A percentile compares a stretch with the other conserved stretches of the same genome.
Conservation (phyloP, 768 basidiomycete species). For the Asterophora lycoperdoides region DNA sequence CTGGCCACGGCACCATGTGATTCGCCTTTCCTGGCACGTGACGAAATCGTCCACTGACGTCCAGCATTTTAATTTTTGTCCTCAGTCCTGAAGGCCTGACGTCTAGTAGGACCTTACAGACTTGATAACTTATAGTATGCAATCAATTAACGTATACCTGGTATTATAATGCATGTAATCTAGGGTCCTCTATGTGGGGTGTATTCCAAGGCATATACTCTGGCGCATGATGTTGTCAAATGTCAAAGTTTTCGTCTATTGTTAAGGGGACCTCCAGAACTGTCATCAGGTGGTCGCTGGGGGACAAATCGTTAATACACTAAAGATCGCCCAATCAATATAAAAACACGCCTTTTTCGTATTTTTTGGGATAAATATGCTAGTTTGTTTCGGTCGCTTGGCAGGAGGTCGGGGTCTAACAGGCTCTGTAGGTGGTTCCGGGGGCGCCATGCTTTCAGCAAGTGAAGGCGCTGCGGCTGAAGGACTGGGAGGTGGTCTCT, state of each 20-base stretch:
- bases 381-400: slow-evolving; percentile 40
- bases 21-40: slow-evolving; percentile 4
- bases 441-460: slow-evolving; percentile 4
- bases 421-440: neutral
- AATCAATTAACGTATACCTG: slow-evolving; percentile 8
- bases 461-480: neutral
- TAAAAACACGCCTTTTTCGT: slow-evolving; percentile 28
- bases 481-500: neutral
- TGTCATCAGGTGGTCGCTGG: slow-evolving; percentile 16
- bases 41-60: neutral
- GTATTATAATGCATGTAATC: neutral
- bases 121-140: too few relatives aligned
- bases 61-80: too few relatives aligned
- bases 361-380: slow-evolving; percentile 59
- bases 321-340: neutral
- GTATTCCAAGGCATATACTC: neutral
- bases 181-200: neutral
- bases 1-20: too few relatives aligned
- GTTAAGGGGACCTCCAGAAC: slow-evolving; percentile 6
- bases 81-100: too few relatives aligned
- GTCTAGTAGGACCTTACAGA: too few relatives aligned
- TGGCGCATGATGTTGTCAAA: neutral
- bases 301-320: neutral
- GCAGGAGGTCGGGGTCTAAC: slow-evolving; percentile 17
- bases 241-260: slow-evolving; percentile 12